A percentile compares a stretch with the other conserved stretches of the same genome.
These are phyloP conservation scores for Pichia sp. DNA, from an alignment of 1,139 yeast genomes.

Conservation along the genomic window DNA sequence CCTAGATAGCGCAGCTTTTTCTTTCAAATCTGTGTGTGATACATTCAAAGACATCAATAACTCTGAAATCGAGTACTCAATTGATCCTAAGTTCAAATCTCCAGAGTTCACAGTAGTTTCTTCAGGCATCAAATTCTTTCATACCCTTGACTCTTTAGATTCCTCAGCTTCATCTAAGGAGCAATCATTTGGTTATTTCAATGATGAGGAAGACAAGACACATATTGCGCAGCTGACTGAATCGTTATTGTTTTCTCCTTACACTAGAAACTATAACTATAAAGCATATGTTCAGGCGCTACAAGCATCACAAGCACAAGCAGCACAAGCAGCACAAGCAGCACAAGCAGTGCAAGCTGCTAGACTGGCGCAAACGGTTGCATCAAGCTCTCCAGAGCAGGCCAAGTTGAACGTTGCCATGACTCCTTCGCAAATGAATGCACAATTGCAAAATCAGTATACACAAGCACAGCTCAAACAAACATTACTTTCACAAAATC, in stretches of 20 bases:
- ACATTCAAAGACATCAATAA: slow-evolving; percentile 25
- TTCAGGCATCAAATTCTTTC: slow-evolving; percentile 22
- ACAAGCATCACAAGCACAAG: slow-evolving; percentile 14
- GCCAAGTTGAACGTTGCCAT: not conserved
- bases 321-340: slow-evolving; percentile 32
- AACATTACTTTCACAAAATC: slow-evolving; percentile 13
- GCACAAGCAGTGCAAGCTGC: slow-evolving; percentile 29
- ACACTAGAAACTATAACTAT: slow-evolving; percentile 36
- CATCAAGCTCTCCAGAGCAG: slow-evolving; percentile 3
- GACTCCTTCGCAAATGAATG: slow-evolving; percentile 10
- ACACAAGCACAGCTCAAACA: slow-evolving; percentile 11
- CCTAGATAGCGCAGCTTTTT: slow-evolving; percentile 24
- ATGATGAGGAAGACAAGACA: slow-evolving; percentile 19
- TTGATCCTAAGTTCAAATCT: slow-evolving; percentile 23
- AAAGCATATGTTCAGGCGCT: slow-evolving; percentile 17
- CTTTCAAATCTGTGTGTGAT: slow-evolving; percentile 27
- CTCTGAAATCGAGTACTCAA: slow-evolving; percentile 23
- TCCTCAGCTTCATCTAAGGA: slow-evolving; percentile 14
- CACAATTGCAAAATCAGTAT: slow-evolving; percentile 5
- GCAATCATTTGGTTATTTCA: slow-evolving; percentile 15
- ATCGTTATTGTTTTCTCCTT: slow-evolving; percentile 35
- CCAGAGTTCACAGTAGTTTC: slow-evolving; percentile 9
- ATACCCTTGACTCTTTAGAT: slow-evolving; percentile 19
- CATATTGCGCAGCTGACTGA: slow-evolving; percentile 29
- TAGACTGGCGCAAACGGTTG: not conserved